Conservation (phyloP, 139 green algal genomes). For the Volvox africanus region DNA sequence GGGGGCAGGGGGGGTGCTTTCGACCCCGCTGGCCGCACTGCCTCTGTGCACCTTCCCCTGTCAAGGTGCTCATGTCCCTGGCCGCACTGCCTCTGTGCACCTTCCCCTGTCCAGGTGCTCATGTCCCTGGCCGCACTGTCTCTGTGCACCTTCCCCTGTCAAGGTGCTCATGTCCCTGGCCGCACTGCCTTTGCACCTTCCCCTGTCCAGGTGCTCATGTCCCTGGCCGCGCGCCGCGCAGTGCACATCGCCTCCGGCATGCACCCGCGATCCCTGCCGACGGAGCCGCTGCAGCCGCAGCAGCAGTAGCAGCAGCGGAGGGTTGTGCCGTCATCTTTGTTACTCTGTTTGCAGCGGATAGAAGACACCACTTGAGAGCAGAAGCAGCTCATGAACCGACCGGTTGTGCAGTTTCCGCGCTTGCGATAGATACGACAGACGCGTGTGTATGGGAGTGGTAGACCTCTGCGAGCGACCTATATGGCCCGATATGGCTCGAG, state of each 20-base stretch:
- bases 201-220: too few relatives aligned
- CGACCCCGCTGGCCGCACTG: too few relatives aligned
- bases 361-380: background rate
- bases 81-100: background rate
- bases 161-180: too few relatives aligned
- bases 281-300: background rate
- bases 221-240: constrained; percentile 10
- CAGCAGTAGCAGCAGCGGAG: background rate
- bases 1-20: too few relatives aligned
- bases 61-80: too few relatives aligned
- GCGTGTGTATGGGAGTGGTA: background rate
- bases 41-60: too few relatives aligned
- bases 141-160: too few relatives aligned
- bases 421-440: background rate
- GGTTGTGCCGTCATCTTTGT: background rate
- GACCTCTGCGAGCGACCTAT: background rate
- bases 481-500: too few relatives aligned
- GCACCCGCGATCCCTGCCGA: background rate
- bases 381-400: background rate
- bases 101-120: background rate
- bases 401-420: background rate
- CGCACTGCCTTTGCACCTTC: too few relatives aligned
- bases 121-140: constrained; percentile 33
- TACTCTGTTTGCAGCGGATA: background rate
- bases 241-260: background rate